phyloP scores from a whole-genome alignment of 768 basidiomycete species.

The Pilatotrama ljubarskyi region DNA sequence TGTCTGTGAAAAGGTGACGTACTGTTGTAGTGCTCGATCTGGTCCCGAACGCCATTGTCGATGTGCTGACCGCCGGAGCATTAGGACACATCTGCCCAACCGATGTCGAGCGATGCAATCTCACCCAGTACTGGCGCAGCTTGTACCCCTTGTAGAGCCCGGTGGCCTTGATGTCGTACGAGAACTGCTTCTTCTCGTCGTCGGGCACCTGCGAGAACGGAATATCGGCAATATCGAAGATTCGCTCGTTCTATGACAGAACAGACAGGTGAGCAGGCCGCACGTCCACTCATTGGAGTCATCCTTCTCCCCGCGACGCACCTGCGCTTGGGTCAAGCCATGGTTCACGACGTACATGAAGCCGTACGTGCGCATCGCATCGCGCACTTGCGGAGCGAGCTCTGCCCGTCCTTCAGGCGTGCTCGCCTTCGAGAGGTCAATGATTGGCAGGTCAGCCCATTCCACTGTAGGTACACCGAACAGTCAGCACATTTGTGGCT shows the following conservation, averaged over 20 bases:
- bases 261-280: too few species aligned
- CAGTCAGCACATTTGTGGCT: neutral
- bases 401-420: conserved; percentile 35
- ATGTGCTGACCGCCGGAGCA: conserved; percentile 34
- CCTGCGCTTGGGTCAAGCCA: conserved; percentile 44
- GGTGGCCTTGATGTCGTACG: conserved; percentile 41
- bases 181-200: conserved; percentile 45
- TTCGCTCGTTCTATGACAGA: conserved; percentile 38
- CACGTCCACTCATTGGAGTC: neutral
- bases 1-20: too few species aligned
- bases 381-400: conserved; percentile 33
- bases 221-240: conserved; percentile 50
- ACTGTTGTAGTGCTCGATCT: conserved; percentile 48
- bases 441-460: conserved; percentile 36
- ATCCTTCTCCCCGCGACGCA: conserved; percentile 18
- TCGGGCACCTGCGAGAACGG: conserved; percentile 41
- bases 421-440: conserved; percentile 35
- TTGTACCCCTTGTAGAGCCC: conserved; percentile 58
- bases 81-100: neutral
- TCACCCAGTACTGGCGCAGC: conserved; percentile 49
- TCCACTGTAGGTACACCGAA: conserved; percentile 33
- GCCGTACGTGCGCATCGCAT: conserved; percentile 35
- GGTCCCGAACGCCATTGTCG: conserved; percentile 43
- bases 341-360: conserved; percentile 55
- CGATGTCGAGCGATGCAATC: neutral